Evolutionary conservation across 2,329 filamentous ascomycete species (phyloP), one percentile per base, ranked within the genome.

Genomic region (Cryphonectria radicalis): DNA sequence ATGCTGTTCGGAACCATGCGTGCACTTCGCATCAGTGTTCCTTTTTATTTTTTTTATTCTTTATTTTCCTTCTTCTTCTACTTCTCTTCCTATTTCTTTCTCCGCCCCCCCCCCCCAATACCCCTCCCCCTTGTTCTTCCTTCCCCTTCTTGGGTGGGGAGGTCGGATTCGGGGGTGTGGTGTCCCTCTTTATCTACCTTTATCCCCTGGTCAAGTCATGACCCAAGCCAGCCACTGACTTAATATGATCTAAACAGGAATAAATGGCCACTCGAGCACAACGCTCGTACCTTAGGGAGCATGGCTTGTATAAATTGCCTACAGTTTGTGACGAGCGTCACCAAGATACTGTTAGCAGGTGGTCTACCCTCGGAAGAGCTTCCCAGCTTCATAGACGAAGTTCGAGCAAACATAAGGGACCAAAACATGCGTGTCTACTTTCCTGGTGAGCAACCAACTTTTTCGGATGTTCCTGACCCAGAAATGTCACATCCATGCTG

Each of bases 271-370:
- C 43, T 22, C 2, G 63, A 65, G 42, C 63, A 46, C 25, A 14
- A 28, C 4, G 63, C 63, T 32, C 42, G 63, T 17, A 53, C 43
- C 22, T n/a, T 65, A 7, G 63, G 63, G 17, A 65, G 17, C 17
- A 65, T 65, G 63, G 5, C 42, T 6, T 65, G 63, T 42, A 43
- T 65, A 25, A 65, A 65, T 19, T 65, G 63, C 35, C 43, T 65
- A 5, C 63, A 65, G 63, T 19, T 65, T 11, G 63, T 50, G 43
- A n/a, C 28, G 13, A 65, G 63, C 28, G 63, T 53, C 43, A 65
- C 63, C 63, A 65, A 65, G 25, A 32, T 65, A 11, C 63, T 65
- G 13, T 28, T 50, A 1, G 63, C 63, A 13, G 63, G 63, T 8
- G 63, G 63, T 22, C 25, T 65, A 35, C 13, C 63, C 13, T 5